Evolutionary conservation across 805 yeast genomes (phyloP).

Genomic region (Ogataea ramenticola): DNA sequence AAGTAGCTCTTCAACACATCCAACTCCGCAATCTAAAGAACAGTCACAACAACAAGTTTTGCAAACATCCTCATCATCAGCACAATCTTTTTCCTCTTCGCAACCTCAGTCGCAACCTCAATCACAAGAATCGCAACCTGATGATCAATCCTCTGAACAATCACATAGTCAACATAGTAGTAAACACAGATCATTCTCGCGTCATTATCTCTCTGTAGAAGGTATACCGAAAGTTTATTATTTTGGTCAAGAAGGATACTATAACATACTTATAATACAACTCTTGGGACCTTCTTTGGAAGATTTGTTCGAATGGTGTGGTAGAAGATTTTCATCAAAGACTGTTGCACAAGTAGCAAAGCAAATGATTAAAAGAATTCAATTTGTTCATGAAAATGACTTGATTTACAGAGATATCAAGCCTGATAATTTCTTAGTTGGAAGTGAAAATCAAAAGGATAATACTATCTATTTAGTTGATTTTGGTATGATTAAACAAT

Average conservation of each 20-base stretch:
- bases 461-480: constrained; percentile 70
- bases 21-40: too few relatives aligned
- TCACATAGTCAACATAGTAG: neutral
- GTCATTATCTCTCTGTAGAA: constrained; percentile 24
- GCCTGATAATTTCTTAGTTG: constrained; percentile 76
- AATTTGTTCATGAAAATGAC: constrained; percentile 69
- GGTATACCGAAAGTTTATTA: constrained; percentile 83
- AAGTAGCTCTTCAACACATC: constrained; percentile 1
- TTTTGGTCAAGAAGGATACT: constrained; percentile 81
- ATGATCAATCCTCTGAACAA: neutral
- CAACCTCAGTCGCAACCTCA: neutral
- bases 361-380: constrained; percentile 70
- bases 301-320: constrained; percentile 85
- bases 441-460: constrained; percentile 39
- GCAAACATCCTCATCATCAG: neutral
- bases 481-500: constrained; percentile 85
- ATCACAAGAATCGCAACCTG: neutral
- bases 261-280: constrained; percentile 70
- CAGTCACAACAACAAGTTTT: neutral
- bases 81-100: neutral
- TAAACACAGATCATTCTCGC: constrained; percentile 1
- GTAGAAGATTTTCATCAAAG: constrained; percentile 61
- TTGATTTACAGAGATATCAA: constrained; percentile 75
- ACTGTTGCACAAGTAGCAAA: constrained; percentile 70
- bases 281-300: constrained; percentile 78